These are phyloP conservation scores for Monilinia vaccinii-corymbosi DNA, from an alignment of 2,329 filamentous ascomycete species.

Conservation along the genomic window DNA sequence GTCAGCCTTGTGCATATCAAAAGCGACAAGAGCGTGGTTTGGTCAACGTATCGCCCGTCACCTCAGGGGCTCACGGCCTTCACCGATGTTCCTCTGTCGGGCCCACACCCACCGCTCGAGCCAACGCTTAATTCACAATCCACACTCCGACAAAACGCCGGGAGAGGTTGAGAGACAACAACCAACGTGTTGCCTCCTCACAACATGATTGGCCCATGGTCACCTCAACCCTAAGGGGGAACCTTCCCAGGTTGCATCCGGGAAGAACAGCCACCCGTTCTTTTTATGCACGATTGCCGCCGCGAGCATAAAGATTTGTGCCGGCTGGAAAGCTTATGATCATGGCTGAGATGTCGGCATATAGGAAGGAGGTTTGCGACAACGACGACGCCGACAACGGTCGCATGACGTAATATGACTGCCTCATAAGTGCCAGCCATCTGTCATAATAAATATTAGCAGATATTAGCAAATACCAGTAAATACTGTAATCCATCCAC, in stretches of 20 bases:
- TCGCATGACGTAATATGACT: no score
- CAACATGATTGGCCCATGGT: neutral
- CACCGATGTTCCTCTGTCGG: neutral
- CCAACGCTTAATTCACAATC: neutral
- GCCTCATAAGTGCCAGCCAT: no score
- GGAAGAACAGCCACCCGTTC: neutral
- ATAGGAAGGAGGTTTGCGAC: neutral
- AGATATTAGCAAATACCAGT: no score
- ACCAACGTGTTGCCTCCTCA: constrained; percentile 1
- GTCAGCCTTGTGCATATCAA: neutral
- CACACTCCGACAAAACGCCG: neutral
- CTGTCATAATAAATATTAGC: no score
- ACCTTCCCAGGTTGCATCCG: neutral
- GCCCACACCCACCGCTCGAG: neutral
- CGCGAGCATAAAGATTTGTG: neutral
- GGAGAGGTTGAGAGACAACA: neutral
- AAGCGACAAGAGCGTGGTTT: neutral
- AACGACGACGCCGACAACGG: no score
- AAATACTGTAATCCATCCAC: no score
- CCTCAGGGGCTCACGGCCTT: neutral
- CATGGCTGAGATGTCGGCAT: neutral
- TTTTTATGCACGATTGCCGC: neutral
- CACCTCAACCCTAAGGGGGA: neutral
- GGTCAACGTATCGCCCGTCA: neutral
- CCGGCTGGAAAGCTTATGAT: constrained; percentile 1